Base-by-base conservation (phyloP, 495 filamentous ascomycete species). In the Neurospora discreta region DNA sequence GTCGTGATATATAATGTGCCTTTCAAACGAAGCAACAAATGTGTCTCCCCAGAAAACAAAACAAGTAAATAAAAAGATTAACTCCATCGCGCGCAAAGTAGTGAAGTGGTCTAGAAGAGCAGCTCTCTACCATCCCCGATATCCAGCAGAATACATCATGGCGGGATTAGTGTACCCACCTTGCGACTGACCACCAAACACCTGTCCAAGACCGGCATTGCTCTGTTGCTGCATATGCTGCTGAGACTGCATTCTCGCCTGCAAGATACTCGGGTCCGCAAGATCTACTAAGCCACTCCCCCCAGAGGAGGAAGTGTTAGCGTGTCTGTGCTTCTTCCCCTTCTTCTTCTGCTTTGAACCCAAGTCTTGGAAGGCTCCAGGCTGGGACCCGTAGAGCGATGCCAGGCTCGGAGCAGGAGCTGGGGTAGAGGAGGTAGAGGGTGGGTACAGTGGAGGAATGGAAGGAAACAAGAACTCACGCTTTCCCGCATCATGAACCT, bases 231-330 rank as follows among this genome's bases (percentile, higher is more conserved):
- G 88, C 83, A 96, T 92, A 80, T 94, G 93, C 88, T 88, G 87
- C 80, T 89, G 88, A 82, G 95, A 93, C 82, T 94, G 94, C 88
- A 97, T 92, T 86, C 95, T 92, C 82, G 92, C 93, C 86, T 98
- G 95, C 87, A 99, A 90, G 87, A 98, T 97, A 88, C 93, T 97
- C 86, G 95, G 93, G 92, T 97, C 94, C 87, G 92, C 92, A 94
- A 97, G 92, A 94, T 98, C 93, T 87, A 96, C 93, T 93, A 97
- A 89, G 88, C 91, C 93, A 90, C 90, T 89, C 86, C 93, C 93
- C 88, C 93, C 93, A 88, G 92, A 95, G 90, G 93, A 95, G 92
- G 93, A 97, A 95, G 94, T 97, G 92, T 97, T 96, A 95, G 94
- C 94, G 91, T 97, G 93, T 90, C 93, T 96, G 86, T 96, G 93